Evolutionary conservation across 1,284 basidiomycete genomes (phyloP).

Genomic region (Caloboletus firmus): DNA sequence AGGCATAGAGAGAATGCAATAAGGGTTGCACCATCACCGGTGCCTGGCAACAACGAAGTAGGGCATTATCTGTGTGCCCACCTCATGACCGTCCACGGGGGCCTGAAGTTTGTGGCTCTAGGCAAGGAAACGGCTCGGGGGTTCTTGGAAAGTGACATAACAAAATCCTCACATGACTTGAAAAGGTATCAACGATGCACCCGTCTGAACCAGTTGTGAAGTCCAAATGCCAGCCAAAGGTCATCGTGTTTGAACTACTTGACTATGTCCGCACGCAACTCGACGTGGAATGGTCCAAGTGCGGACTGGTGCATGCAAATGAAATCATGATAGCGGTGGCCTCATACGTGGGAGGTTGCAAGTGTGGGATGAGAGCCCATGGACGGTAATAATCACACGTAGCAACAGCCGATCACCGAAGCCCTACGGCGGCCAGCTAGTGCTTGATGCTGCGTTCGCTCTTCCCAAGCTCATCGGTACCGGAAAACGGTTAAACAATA

Average conservation of each 20-base stretch:
- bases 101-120: not conserved
- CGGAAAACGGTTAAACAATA: not conserved
- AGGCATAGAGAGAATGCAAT: no score
- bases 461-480: not conserved
- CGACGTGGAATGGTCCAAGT: not conserved
- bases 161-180: no score
- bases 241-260: not conserved
- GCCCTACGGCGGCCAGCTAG: not conserved
- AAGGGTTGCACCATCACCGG: no score
- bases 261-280: not conserved
- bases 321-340: not conserved
- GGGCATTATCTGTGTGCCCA: no score
- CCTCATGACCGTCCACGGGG: not conserved
- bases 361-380: not conserved
- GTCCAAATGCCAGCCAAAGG: not conserved
- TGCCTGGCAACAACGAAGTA: no score
- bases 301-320: not conserved
- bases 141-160: not conserved
- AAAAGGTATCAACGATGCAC: not conserved
- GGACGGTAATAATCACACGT: not conserved
- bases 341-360: not conserved
- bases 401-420: not conserved
- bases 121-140: not conserved
- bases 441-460: no score
- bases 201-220: not conserved